Evolutionary conservation across 345 rosid species (phyloP), one percentile per base, ranked within the genome.

Genomic region (Citrus inodora): DNA sequence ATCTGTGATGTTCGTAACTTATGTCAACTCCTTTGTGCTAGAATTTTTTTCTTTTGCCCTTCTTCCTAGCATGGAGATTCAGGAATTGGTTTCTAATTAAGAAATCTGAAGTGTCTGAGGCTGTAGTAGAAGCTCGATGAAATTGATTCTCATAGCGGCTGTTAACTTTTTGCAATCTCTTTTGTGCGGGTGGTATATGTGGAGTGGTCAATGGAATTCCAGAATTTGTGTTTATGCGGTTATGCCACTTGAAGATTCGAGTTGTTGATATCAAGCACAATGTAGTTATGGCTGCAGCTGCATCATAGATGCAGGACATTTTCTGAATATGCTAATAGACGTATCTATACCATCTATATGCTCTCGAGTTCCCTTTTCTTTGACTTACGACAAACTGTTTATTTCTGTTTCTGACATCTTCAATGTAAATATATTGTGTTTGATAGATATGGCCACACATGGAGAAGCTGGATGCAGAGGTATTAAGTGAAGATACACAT

Each of bases 371-470:
- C n/a, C 17, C 53, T 40, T 3, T n/a, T 24, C 19, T 19, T 38
- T 46, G 51, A 46, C 51, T 3, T 13, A 35, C 4, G 6, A 25
- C 48, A 5, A 40, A 69, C 16, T 21, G 13, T 40, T 58, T 75
- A 46, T 65, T 42, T 25, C 27, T 61, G 61, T 80, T 64, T 79
- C 68, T 73, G 62, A 76, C 10, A 7, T 55, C 28, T 60, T 19
- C 65, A 70, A 58, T 76, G 59, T 61, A 53, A 64, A 71, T 70
- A 30, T 21, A 51, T 71, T 79, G 35, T 82, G 76, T 63, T 28
- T 70, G 67, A 79, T 87, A 97, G 99, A 88, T 93, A 85, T 97
- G 98, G 98, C 87, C 89, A 46, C 91, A 85, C 82, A 79, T 94
- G 17, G 98, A 94, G 85, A 94, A 87, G 87, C 82, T 97, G 77